phyloP scores from a whole-genome alignment of 2,329 filamentous ascomycete genomes.

The Onygenales sp. region DNA sequence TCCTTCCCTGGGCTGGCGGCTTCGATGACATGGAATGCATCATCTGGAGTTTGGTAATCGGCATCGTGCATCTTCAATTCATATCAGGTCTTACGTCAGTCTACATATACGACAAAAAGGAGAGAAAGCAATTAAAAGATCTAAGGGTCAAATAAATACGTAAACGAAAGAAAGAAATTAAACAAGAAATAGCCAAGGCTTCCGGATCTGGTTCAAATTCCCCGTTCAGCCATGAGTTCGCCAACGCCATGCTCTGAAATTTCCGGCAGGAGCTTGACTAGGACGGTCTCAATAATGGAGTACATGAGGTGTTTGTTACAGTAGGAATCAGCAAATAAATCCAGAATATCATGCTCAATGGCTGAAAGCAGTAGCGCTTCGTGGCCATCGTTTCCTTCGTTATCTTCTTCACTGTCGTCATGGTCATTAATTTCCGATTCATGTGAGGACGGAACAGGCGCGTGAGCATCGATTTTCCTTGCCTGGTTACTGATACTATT shows the following conservation, averaged over 20 bases:
- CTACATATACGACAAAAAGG: neutral
- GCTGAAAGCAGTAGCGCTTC: slow-evolving; percentile 46
- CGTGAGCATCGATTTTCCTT: neutral
- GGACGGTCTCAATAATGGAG: slow-evolving; percentile 65
- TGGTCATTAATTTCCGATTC: neutral
- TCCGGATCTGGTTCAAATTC: slow-evolving; percentile 22
- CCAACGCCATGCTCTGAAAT: slow-evolving; percentile 60
- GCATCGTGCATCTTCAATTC: neutral
- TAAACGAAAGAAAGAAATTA: neutral
- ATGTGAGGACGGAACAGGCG: neutral
- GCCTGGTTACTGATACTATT: neutral
- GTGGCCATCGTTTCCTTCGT: slow-evolving; percentile 26
- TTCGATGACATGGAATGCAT: too few relatives aligned
- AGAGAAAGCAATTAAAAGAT: slow-evolving; percentile 4
- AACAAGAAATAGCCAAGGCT: neutral
- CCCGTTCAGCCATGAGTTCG: slow-evolving; percentile 65
- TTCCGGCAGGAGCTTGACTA: slow-evolving; percentile 80
- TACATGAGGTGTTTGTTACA: slow-evolving; percentile 91
- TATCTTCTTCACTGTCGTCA: neutral
- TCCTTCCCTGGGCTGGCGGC: too few relatives aligned
- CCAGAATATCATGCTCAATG: slow-evolving; percentile 56
- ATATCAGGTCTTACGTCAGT: neutral
- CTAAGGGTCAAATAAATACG: neutral
- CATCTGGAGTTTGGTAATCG: neutral
- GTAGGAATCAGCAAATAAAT: slow-evolving; percentile 70